Conservation (phyloP, 352 stramenopile genomes). For the Globisporangium camurandrum region DNA sequence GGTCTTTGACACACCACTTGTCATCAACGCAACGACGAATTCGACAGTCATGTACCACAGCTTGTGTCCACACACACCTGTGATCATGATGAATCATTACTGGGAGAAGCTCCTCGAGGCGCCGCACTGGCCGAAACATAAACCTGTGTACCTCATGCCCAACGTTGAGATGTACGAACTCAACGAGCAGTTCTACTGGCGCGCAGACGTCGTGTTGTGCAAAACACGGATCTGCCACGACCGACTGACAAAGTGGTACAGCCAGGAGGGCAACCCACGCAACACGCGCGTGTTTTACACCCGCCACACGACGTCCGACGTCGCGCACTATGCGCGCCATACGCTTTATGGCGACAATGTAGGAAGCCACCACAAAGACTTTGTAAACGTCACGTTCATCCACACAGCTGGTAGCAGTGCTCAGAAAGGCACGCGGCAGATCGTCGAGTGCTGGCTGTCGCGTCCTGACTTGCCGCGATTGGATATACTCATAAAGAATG, state of each 20-base stretch:
- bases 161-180: slow-evolving; percentile 60
- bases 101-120: slow-evolving; percentile 22
- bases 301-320: slow-evolving; percentile 49
- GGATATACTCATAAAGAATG: slow-evolving; percentile 8
- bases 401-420: slow-evolving; percentile 22
- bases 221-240: slow-evolving; percentile 35
- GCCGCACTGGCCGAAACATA: slow-evolving; percentile 23
- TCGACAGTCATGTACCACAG: slow-evolving; percentile 27
- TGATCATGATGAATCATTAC: slow-evolving; percentile 25
- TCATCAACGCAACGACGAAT: slow-evolving; percentile 9
- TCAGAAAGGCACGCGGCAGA: slow-evolving; percentile 33
- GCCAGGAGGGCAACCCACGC: slow-evolving; percentile 47
- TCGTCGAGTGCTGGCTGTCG: slow-evolving; percentile 45
- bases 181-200: slow-evolving; percentile 23
- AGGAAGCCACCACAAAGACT: slow-evolving; percentile 1
- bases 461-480: slow-evolving; percentile 28
- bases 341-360: background rate
- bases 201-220: slow-evolving; percentile 32
- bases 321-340: slow-evolving; percentile 13
- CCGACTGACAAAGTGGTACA: slow-evolving; percentile 41
- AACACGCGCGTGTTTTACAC: slow-evolving; percentile 44
- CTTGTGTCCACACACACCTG: slow-evolving; percentile 15
- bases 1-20: slow-evolving; percentile 19
- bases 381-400: slow-evolving; percentile 15
- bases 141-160: slow-evolving; percentile 39